Percentiles rank a stretch among this genome's conserved stretches.
Evolutionary conservation across 257 asterid species (phyloP).

Genomic region (Sherardia arvensis): DNA sequence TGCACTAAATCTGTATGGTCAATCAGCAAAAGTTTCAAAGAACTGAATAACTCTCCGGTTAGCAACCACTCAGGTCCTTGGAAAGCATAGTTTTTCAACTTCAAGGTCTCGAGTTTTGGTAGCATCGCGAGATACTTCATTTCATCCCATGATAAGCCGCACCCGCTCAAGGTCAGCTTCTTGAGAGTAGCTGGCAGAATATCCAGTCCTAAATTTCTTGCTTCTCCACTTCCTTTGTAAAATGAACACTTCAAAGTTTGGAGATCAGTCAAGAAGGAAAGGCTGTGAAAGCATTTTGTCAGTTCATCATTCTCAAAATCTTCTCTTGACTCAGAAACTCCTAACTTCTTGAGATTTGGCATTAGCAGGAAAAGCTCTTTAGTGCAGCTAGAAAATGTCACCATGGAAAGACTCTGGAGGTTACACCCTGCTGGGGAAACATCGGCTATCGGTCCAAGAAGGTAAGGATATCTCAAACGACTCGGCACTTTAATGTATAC

Average conservation of each 20-base stretch:
- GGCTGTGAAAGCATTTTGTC: not conserved
- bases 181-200: not conserved
- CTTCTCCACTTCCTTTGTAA: not conserved
- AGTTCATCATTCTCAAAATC: not conserved
- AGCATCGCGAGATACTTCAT: constrained; percentile 4
- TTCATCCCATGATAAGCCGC: constrained; percentile 5
- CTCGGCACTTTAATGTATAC: constrained; percentile 15
- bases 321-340: constrained; percentile 16
- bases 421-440: not conserved
- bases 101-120: constrained; percentile 7
- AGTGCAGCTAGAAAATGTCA: constrained; percentile 15
- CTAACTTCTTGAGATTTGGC: constrained; percentile 25
- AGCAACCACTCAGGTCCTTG: constrained; percentile 8
- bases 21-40: not conserved
- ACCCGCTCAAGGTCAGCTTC: not conserved
- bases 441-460: not conserved
- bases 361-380: constrained; percentile 12
- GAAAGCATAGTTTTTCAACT: constrained; percentile 7
- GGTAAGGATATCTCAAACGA: constrained; percentile 1
- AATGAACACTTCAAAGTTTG: not conserved
- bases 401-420: constrained; percentile 16
- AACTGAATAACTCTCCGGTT: not conserved
- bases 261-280: not conserved
- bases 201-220: not conserved
- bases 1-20: not conserved